Percentiles rank a stretch among this genome's conserved stretches.
Conservation (phyloP, 2,329 filamentous ascomycete genomes). For the Aspergillus ruber region DNA sequence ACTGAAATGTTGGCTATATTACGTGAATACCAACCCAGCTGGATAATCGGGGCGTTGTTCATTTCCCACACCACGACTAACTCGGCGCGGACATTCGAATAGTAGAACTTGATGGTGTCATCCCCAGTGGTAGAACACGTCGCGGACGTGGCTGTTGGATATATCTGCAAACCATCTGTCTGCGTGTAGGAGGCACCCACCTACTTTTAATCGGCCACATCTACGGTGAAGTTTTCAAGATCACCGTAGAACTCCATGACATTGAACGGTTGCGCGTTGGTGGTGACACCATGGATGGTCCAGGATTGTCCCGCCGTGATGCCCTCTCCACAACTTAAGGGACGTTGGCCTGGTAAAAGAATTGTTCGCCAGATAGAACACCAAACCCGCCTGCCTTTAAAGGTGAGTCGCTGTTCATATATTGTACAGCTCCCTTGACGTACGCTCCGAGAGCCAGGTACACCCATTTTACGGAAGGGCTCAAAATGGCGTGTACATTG, state of each 20-base stretch:
- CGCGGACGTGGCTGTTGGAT: conserved; percentile 22
- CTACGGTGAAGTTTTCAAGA: neutral
- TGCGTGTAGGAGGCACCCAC: conserved; percentile 34
- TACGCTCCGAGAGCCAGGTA: conserved; percentile 28
- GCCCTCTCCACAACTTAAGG: conserved; percentile 27
- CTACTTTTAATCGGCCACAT: conserved; percentile 30
- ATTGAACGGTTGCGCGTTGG: conserved; percentile 32
- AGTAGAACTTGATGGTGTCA: conserved; percentile 34
- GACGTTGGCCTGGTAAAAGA: conserved; percentile 34
- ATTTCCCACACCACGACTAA: conserved; percentile 20
- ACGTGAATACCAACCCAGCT: conserved; percentile 31
- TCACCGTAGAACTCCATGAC: conserved; percentile 27
- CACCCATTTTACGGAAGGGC: conserved; percentile 17
- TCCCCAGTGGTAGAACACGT: conserved; percentile 34
- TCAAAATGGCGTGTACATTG: too few species aligned
- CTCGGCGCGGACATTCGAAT: conserved; percentile 34
- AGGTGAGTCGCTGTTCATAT: conserved; percentile 13
- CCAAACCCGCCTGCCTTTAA: conserved; percentile 30
- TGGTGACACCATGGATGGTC: conserved; percentile 22
- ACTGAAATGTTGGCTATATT: conserved; percentile 20
- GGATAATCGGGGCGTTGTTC: conserved; percentile 37
- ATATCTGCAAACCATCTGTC: conserved; percentile 33
- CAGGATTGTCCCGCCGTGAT: conserved; percentile 17
- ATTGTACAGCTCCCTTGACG: conserved; percentile 34
- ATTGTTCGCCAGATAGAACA: conserved; percentile 34